Base-by-base conservation (phyloP, 768 basidiomycete genomes). In the Lepiota subincarnata region DNA sequence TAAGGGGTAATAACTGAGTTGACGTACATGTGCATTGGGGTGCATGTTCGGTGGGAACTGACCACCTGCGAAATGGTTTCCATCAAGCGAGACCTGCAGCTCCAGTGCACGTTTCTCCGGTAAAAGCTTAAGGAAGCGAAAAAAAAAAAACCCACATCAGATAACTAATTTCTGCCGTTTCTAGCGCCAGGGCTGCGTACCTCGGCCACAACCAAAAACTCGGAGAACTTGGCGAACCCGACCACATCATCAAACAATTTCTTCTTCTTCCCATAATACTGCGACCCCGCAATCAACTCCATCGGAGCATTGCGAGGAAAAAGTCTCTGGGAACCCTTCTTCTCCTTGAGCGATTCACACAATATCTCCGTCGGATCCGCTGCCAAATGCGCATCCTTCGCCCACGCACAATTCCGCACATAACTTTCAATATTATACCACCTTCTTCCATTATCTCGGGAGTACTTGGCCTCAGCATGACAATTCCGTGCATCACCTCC, bases 171-270 rank as follows among this genome's bases (percentile, higher is more conserved):
- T 31, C 31, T 31, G 4, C 31, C 6, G 31, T 8, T 3, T 6
- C 31, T 8, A 31, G 31, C 10, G 4, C 6, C 31, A 51, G n/a
- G 4, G 39, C 43, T 20, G 63, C 84, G 48, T 38, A 97, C 92
- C 79, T 94, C 87, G 19, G 96, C 97, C 26, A 98, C 96, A 41
- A 98, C 84, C 66, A 98, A 77, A 67, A 89, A 99, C 72, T 99
- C 92, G 0, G 92, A 92, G 69, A 99, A 99, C 71, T 93, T 95
- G 0, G 97, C 87, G 72, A 95, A 98, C 6, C 97, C 97, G 59
- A 93, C 92, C 50, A 99, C 86, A 39, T 83, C 75, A 42, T 91
- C 82, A 62, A 98, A 99, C 18, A 97, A 67, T 65, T 81, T 88
- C 57, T 73, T 83, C 74, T 83, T 87, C 57, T 77, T 82, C 43